Base-by-base conservation (phyloP, 2,329 filamentous ascomycete genomes). In the Blumeria hordei region DNA sequence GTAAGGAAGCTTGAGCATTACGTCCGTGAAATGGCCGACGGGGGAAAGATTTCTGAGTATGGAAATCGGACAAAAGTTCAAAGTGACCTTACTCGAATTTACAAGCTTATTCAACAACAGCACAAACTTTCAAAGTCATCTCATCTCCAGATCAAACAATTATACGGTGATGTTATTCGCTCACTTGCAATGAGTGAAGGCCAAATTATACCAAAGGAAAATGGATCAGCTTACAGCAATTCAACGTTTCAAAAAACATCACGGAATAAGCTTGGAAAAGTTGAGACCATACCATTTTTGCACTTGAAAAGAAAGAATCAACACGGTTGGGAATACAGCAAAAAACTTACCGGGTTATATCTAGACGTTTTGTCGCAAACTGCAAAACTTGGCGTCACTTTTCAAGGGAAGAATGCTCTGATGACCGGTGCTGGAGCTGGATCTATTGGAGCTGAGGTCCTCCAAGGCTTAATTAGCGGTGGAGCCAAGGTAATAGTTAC, bases 361-460 rank as follows among this genome's bases (percentile, higher is more conserved):
- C 78, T 98, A 36, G 87, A 95, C 67, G 88, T 87, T 59, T 71
- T 98, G 35, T 88, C 94, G 71, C 78, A 88, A 59, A 88, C 88
- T 60, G 92, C 92, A 60, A 84, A 81, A 64, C 75, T 79, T 55
- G 92, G 92, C 68, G 81, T 98, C 57, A 92, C 81, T 50, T 98
- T 94, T 74, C 78, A 88, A 67, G 87, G 85, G 71, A 96, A 95
- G 75, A 86, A 96, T 65, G 90, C 85, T 51, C 78, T 98, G 61
- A 98, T 98, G 88, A 98, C 92, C 58, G 92, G 92, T 71, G 92
- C 92, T 61, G 92, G 92, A 69, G 92, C 88, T 60, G 93, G 93
- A 47, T 98, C 92, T 54, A 98, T 98, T 62, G 92, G 92, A 67
- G 92, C 92, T 37, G 92, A 96, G 64, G 92, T 98, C 54, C 76